These are phyloP conservation scores for Penicillium palitans DNA, from an alignment of 2,329 filamentous ascomycete genomes.

Conservation along the genomic window DNA sequence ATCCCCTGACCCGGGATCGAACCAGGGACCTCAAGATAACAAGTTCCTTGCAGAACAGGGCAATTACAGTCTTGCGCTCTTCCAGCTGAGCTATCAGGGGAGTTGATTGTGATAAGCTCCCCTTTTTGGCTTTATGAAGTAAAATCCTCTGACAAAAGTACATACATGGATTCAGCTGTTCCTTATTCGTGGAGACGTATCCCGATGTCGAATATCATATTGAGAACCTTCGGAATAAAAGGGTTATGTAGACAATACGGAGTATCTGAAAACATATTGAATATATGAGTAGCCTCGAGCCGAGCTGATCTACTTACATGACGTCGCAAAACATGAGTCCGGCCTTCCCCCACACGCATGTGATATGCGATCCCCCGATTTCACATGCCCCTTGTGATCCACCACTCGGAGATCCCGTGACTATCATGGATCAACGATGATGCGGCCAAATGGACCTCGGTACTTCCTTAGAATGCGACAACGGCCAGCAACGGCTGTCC, in stretches of 20 bases:
- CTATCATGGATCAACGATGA: slow-evolving; percentile 28
- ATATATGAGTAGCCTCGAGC: not conserved
- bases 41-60: not conserved
- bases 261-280: not conserved
- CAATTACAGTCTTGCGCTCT: slow-evolving; percentile 10
- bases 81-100: slow-evolving; percentile 11
- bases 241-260: accelerated
- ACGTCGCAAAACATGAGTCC: not conserved
- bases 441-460: slow-evolving; percentile 33
- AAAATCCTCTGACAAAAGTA: not conserved
- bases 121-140: not conserved
- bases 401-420: slow-evolving; percentile 27
- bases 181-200: not conserved
- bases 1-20: slow-evolving; percentile 9
- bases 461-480: slow-evolving; percentile 24
- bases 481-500: slow-evolving; percentile 9
- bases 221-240: not conserved
- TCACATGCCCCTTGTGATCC: slow-evolving; percentile 13
- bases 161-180: not conserved
- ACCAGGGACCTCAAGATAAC: slow-evolving; percentile 8
- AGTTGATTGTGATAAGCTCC: not conserved
- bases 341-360: slow-evolving; percentile 2
- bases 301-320: not conserved
- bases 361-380: slow-evolving; percentile 1
- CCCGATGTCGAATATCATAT: not conserved